Evolutionary conservation across 2,329 filamentous ascomycete genomes (phyloP), one percentile per base, ranked within the genome.

Genomic region (Microthyrium microscopicum): DNA sequence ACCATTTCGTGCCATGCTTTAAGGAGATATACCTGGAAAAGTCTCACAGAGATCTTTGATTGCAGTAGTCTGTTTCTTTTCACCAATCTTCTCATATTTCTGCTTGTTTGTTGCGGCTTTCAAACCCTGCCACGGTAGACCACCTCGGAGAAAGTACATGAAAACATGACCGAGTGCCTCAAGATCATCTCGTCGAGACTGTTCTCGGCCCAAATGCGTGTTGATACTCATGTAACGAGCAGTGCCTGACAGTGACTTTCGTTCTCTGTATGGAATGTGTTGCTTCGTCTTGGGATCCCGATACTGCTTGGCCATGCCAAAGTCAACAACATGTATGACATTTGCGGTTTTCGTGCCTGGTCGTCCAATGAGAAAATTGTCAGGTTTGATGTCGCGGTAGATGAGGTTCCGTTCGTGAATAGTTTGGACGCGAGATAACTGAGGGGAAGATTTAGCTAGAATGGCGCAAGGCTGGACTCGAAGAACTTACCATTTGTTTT

Each of bases 181-280:
- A 39, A 98, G 66, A 55, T 98, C 89, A 55, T 98, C 89, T 58
- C 89, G 70, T 52, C 89, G 76, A 37, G 87, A 95, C 56, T 98
- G 89, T 55, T 98, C 89, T 39, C 89, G 76, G 34, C 89, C 89
- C 44, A 95, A 61, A 66, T 98, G 89, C 36, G 89, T 98, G 61
- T 98, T 98, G 71, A 98, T 95, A 62, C 83, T 92, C 89, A 95
- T 95, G 60, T 98, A 98, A 54, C 89, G 73, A 41, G 89, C 89
- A 37, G 89, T 98, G 41, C 89, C 89, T 4, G 87, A 95, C 39
- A 98, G 65, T 4, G 87, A 93, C 61, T 98, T 98, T 48, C 89
- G 74, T 62, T 95, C 89, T 49, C 89, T 73, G 57, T 95, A 95
- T 9, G 89, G 85, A 45, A 95, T 95, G 60, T 98, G 89, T 57